Conservation (phyloP, 2,329 filamentous ascomycete species). For the Microdochium bolleyi region DNA sequence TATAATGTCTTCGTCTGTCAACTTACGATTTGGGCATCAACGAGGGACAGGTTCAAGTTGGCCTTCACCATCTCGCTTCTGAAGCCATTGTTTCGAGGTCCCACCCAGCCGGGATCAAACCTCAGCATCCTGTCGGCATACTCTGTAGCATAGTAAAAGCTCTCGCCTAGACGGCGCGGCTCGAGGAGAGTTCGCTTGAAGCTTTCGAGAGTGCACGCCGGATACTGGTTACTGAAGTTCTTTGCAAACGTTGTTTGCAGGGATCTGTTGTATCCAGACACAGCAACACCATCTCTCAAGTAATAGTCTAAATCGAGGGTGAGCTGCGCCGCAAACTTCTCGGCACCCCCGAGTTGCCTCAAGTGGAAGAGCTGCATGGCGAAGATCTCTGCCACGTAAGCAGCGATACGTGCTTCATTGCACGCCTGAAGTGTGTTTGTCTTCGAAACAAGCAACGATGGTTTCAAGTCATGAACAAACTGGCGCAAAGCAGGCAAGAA, state of each 20-base stretch:
- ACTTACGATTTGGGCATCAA: slow-evolving; percentile 82
- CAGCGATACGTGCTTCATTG: slow-evolving; percentile 63
- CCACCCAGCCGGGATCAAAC: slow-evolving; percentile 72
- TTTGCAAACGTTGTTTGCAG: slow-evolving; percentile 77
- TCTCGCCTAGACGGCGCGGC: slow-evolving; percentile 57
- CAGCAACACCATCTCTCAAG: slow-evolving; percentile 65
- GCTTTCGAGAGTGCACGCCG: slow-evolving; percentile 62
- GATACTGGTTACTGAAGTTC: slow-evolving; percentile 76
- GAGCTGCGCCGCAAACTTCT: slow-evolving; percentile 60
- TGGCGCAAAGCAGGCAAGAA: slow-evolving; percentile 67
- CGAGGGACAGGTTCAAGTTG: slow-evolving; percentile 83
- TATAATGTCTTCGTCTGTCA: neutral
- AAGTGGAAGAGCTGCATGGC: slow-evolving; percentile 86
- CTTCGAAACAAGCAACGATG: slow-evolving; percentile 43
- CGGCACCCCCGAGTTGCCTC: slow-evolving; percentile 64
- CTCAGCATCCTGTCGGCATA: slow-evolving; percentile 68
- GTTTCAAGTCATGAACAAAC: slow-evolving; percentile 55
- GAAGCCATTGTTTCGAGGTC: slow-evolving; percentile 64
- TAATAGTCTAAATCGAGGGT: slow-evolving; percentile 73
- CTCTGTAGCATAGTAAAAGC: slow-evolving; percentile 79
- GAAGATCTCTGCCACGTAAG: slow-evolving; percentile 78
- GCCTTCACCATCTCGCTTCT: slow-evolving; percentile 75
- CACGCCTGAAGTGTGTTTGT: slow-evolving; percentile 48
- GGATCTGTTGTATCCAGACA: slow-evolving; percentile 80
- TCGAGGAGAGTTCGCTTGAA: slow-evolving; percentile 71